Conservation (phyloP, 2,329 filamentous ascomycete genomes). For the Talaromyces amestolkiae region DNA sequence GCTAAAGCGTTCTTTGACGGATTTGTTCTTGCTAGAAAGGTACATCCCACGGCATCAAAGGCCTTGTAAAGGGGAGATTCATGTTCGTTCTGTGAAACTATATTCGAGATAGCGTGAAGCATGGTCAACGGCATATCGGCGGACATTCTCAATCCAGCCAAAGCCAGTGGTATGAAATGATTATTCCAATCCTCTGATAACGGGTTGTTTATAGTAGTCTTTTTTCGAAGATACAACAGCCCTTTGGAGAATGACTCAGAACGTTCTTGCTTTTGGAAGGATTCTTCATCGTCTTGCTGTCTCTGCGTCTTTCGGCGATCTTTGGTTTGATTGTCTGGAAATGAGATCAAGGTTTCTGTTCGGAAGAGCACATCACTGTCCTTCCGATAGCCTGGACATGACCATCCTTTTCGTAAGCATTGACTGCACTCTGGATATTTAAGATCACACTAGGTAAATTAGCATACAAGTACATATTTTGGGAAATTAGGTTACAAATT, state of each 20-base stretch:
- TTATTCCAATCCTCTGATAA: not conserved
- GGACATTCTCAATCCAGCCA: not conserved
- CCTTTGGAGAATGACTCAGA: not conserved
- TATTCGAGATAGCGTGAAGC: not conserved
- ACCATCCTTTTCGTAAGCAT: slow-evolving; percentile 9
- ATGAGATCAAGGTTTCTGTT: slow-evolving; percentile 6
- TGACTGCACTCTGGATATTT: slow-evolving; percentile 5
- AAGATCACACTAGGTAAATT: slow-evolving; percentile 6
- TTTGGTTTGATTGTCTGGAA: not conserved
- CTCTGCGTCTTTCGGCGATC: not conserved
- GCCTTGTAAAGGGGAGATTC: slow-evolving; percentile 5
- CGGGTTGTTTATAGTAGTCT: not conserved
- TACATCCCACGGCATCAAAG: slow-evolving; percentile 9
- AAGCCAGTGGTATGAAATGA: not conserved
- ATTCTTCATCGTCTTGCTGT: not conserved
- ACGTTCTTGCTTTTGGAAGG: not conserved
- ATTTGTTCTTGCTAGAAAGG: slow-evolving; percentile 1
- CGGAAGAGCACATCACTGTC: slow-evolving; percentile 10
- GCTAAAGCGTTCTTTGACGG: slow-evolving; percentile 1
- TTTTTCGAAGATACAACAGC: not conserved
- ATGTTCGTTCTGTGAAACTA: not conserved
- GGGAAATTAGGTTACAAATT: not conserved
- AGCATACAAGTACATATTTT: not conserved
- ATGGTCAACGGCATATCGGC: slow-evolving; percentile 1
- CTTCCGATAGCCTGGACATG: slow-evolving; percentile 8